Percentiles rank a stretch among this genome's conserved stretches.
Evolutionary conservation across 208 protist genomes (phyloP).

Genomic region (Leishmania lainsoni): DNA sequence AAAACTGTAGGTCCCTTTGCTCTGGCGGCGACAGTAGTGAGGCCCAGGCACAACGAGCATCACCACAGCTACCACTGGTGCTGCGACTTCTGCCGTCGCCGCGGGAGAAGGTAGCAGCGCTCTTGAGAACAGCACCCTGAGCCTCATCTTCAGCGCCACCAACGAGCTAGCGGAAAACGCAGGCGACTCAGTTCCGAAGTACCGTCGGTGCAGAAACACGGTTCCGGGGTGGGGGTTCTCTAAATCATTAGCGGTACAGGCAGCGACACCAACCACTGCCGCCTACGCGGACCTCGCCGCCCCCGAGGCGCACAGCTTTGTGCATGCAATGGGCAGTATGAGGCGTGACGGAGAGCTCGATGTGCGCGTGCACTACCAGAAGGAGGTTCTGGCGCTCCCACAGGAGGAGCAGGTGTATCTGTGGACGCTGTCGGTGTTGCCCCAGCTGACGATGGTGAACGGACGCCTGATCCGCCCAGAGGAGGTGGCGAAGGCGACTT

Average conservation of each 20-base stretch:
- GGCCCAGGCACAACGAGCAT: neutral
- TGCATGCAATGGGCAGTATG: constrained; percentile 33
- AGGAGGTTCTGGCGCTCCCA: constrained; percentile 41
- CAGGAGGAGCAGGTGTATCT: constrained; percentile 35
- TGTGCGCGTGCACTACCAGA: constrained; percentile 22
- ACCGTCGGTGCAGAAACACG: neutral
- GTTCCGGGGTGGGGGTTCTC: neutral
- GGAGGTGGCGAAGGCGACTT: constrained; percentile 46
- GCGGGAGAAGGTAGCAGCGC: neutral
- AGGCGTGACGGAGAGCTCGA: constrained; percentile 23
- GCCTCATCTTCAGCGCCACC: neutral
- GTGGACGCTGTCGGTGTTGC: constrained; percentile 45
- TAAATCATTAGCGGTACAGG: neutral
- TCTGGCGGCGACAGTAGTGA: neutral
- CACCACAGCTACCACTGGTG: neutral
- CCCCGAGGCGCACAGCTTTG: constrained; percentile 27
- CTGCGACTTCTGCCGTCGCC: too few species aligned
- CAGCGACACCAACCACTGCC: constrained; percentile 18
- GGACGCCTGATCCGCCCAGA: constrained; percentile 25
- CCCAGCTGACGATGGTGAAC: constrained; percentile 49
- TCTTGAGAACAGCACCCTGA: neutral
- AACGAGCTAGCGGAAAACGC: neutral
- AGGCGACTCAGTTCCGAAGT: neutral
- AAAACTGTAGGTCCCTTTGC: neutral
- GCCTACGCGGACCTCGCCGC: constrained; percentile 41